Base-by-base conservation (phyloP, 257 asterid genomes). In the Lithospermum erythrorhizon region DNA sequence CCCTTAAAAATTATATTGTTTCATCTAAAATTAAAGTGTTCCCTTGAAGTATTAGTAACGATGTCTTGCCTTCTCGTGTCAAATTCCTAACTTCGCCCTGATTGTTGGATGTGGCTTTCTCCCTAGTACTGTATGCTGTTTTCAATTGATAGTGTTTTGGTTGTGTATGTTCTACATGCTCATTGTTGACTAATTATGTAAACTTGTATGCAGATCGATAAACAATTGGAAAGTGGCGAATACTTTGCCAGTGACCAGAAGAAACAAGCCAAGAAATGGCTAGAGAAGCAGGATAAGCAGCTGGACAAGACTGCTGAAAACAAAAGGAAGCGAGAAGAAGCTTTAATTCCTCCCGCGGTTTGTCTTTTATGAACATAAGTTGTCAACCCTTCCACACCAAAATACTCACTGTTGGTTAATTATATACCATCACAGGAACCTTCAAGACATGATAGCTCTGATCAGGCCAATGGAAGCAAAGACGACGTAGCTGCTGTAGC, bases 281-380 rank as follows among this genome's bases (percentile, higher is more conserved):
- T 72, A 69, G 98, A 88, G 60, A 91, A 82, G 79, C 96, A 83
- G 80, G 90, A 84, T 66, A 86, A 91, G 71, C 98, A 91, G 78
- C 87, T 84, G 7, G 86, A 76, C 29, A 91, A 81, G 81, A 72
- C 73, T 25, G 84, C 87, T 55, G 87, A 82, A 78, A 87, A 78
- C 71, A 88, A 78, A 80, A 83, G 64, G 77, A 88, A 71, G 70
- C 81, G 95, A 29, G 96, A 91, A 15, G 90, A 70, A 67, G 86
- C 95, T 61, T 91, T 78, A 73, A 67, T 87, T 74, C 98, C 94
- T 67, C 98, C 95, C 3, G 83, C 82, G 95, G 98, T 88, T 71
- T 14, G 82, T 52, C 58, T 61, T 67, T 59, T n/a, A 21, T 18
- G 20, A 18, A 22, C 21, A 18, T 7, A 27, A 35, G 45, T 32